A percentile compares a stretch with the other conserved stretches of the same genome.
Evolutionary conservation across 2,329 filamentous ascomycete species (phyloP).

Genomic region (Botrytis elliptica): DNA sequence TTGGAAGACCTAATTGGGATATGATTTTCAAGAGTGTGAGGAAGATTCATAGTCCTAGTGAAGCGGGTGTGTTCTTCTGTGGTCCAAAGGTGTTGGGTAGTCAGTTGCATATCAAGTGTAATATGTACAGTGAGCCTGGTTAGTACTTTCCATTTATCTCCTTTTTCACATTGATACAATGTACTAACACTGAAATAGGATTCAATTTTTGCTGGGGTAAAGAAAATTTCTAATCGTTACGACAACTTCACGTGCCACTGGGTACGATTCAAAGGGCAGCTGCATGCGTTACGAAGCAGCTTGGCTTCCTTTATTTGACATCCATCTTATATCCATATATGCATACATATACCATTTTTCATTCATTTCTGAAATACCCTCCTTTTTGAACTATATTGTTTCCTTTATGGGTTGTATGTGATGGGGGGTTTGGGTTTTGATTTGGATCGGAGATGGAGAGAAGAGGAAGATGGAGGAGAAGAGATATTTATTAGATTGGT

Average conservation of each 20-base stretch:
- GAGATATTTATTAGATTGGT: background rate
- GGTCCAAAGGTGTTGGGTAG: slow-evolving; percentile 78
- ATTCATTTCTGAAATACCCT: slow-evolving; percentile 8
- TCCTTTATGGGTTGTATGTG: background rate
- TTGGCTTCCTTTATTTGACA: background rate
- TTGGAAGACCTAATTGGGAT: slow-evolving; percentile 85
- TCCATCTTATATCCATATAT: background rate
- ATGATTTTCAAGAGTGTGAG: slow-evolving; percentile 83
- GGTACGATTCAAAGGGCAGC: background rate
- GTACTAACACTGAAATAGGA: slow-evolving; percentile 28
- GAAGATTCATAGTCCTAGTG: slow-evolving; percentile 71
- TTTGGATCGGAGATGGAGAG: background rate
- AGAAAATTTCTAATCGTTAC: slow-evolving; percentile 49
- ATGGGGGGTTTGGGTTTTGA: background rate
- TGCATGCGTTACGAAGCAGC: background rate
- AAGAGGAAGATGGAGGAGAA: too few relatives aligned
- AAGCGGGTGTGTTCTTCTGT: slow-evolving; percentile 82
- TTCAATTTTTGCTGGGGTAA: slow-evolving; percentile 46
- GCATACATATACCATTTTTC: background rate
- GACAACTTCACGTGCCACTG: too few relatives aligned
- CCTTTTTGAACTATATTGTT: background rate
- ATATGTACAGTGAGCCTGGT: slow-evolving; percentile 82
- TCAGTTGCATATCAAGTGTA: slow-evolving; percentile 77
- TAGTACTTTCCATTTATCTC: slow-evolving; percentile 47
- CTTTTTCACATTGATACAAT: background rate